Evolutionary conservation across 345 rosid genomes (phyloP), one percentile per base, ranked within the genome.

Genomic region (Rhizophora mangle): DNA sequence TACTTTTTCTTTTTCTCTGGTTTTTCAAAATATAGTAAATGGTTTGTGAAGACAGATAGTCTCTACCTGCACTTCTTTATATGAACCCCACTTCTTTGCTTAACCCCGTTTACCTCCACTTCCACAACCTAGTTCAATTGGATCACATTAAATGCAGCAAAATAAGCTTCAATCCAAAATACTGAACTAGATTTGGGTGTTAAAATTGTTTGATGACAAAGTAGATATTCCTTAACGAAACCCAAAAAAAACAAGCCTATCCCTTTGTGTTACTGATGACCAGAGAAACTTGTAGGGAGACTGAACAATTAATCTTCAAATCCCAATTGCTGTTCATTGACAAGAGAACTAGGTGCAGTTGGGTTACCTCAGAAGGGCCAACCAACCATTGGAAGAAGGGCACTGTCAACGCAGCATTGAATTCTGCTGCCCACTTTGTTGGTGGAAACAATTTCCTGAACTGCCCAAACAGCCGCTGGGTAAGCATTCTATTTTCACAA

Each of bases 321-420:
- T 43, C 18, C 19, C 49, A 43, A 43, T 43, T 43, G 19, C 49
- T 10, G 36, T 9, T 8, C 11, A 32, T 24, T 21, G 53, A 31
- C 58, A 27, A 54, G 24, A 65, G 8, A 27, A 60, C 8, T 30
- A 58, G 21, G 59, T 37, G 46, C 30, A 34, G 31, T 32, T 0
- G 5, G 21, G 16, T 67, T 83, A 87, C 97, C 92, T 91, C 85
- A 69, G 99, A 88, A 57, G 97, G 99, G 39, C 99, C 97, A 68
- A 89, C 99, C 52, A 95, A 74, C 99, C 97, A 95, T 54, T 87
- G 89, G 80, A 91, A 91, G 86, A 91, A 91, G 62, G 99, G 97
- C 62, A 92, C 97, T 0, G 97, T 95, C 53, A 95, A 82, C 68
- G 88, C 89, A 54, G 99, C 97, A 76, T 91, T 91, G 82, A 95